These are phyloP conservation scores for Ophiocordyceps camponoti-saundersi DNA, from an alignment of 2,329 filamentous ascomycete genomes.

Conservation along the genomic window DNA sequence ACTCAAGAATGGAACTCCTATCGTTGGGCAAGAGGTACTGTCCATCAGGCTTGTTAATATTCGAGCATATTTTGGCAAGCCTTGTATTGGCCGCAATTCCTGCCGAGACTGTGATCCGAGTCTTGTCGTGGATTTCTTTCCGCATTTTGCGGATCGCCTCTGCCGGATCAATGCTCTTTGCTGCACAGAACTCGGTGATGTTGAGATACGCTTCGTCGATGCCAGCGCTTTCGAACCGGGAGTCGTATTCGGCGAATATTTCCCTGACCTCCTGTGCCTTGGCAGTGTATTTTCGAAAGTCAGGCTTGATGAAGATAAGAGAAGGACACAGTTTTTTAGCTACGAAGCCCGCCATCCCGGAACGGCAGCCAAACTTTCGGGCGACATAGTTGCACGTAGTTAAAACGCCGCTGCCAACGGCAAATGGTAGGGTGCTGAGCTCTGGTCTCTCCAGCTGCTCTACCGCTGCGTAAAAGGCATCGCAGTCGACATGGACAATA, in stretches of 20 bases:
- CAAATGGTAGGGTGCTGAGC: slow-evolving; percentile 73
- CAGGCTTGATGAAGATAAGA: slow-evolving; percentile 64
- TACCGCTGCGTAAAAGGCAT: slow-evolving; percentile 93
- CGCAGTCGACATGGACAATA: slow-evolving; percentile 87
- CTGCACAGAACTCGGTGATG: slow-evolving; percentile 68
- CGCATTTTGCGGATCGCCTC: slow-evolving; percentile 66
- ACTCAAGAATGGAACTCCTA: slow-evolving; percentile 58
- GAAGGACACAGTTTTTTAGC: slow-evolving; percentile 86
- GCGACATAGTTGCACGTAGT: slow-evolving; percentile 75
- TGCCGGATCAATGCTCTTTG: slow-evolving; percentile 50
- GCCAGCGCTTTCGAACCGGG: slow-evolving; percentile 80
- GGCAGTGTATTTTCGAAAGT: slow-evolving; percentile 78
- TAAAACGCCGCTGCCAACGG: slow-evolving; percentile 56
- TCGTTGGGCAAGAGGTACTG: slow-evolving; percentile 66
- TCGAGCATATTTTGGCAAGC: slow-evolving; percentile 88
- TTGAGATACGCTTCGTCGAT: slow-evolving; percentile 96
- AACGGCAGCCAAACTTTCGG: slow-evolving; percentile 75
- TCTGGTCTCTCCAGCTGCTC: slow-evolving; percentile 75
- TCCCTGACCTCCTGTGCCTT: slow-evolving; percentile 80
- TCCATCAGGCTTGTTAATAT: slow-evolving; percentile 91
- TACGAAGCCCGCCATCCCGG: slow-evolving; percentile 92
- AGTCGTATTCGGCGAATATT: slow-evolving; percentile 74
- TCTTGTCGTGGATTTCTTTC: slow-evolving; percentile 54
- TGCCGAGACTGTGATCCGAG: slow-evolving; percentile 78
- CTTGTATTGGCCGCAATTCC: slow-evolving; percentile 89